These are phyloP conservation scores for Arthrobotrys iridis DNA, from an alignment of 2,329 filamentous ascomycete genomes.

Conservation along the genomic window DNA sequence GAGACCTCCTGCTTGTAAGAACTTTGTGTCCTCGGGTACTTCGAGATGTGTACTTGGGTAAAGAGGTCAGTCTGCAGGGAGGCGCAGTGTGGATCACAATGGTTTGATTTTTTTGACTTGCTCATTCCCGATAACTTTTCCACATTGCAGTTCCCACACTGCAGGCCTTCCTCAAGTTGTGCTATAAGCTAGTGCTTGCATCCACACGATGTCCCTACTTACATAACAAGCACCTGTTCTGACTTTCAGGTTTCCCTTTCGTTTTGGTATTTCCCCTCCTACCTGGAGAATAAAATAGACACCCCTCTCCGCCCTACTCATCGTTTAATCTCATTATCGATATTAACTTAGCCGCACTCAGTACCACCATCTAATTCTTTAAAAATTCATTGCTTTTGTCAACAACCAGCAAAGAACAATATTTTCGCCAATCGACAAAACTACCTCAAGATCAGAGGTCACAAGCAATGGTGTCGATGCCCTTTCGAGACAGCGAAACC, in stretches of 20 bases:
- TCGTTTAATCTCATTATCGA: not conserved
- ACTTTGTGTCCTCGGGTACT: not conserved
- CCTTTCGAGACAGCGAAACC: not conserved
- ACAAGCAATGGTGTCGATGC: slow-evolving; percentile 24
- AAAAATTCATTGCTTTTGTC: not conserved
- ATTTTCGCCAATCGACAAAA: not conserved
- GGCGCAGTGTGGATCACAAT: slow-evolving; percentile 45
- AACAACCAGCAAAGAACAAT: not conserved
- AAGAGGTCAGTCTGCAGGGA: slow-evolving; percentile 22
- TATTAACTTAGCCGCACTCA: not conserved
- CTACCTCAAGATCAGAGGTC: not conserved
- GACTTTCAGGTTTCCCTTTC: not conserved
- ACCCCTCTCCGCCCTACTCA: not conserved
- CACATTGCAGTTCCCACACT: not conserved
- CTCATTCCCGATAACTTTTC: slow-evolving; percentile 25
- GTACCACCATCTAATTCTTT: not conserved
- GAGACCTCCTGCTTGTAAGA: slow-evolving; percentile 39
- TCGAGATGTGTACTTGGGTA: slow-evolving; percentile 5
- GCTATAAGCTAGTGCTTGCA: slow-evolving; percentile 4
- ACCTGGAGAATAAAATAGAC: not conserved
- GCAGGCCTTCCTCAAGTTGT: not conserved
- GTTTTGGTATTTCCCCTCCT: not conserved
- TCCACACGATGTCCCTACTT: not conserved
- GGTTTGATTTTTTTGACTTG: slow-evolving; percentile 11
- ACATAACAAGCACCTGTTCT: not conserved